Evolutionary conservation across 2,329 filamentous ascomycete genomes (phyloP), one percentile per base, ranked within the genome.

Genomic region (Trichoderma sp.): DNA sequence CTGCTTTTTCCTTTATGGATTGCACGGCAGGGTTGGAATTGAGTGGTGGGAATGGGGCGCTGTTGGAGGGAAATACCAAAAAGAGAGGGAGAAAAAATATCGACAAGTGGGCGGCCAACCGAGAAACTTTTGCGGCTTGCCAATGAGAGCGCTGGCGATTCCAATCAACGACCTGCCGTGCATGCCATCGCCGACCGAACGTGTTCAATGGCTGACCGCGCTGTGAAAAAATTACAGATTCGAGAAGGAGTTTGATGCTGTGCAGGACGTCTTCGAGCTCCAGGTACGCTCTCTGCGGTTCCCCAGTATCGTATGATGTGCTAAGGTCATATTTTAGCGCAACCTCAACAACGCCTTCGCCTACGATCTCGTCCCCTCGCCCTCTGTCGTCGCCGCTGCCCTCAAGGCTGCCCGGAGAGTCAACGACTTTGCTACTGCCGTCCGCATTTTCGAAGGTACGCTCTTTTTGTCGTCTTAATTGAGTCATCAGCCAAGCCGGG

Each of bases 271-370:
- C 84, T 99, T 99, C 87, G 97, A 99, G 92, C 95, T 99, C 84
- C 95, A 98, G 95, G 95, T 72, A 65, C 6, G 38, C 92, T 84
- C 90, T 85, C 75, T 77, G 76, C 72, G 77, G 74, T 65, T 78
- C 77, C 76, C 76, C 35, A 66, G n/a, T 29, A 69, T 64, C 66
- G 69, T 73, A 75, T 74, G 81, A 78, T 79, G 76, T 81, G 77
- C 79, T 82, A 76, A 82, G 50, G 41, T 74, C 65, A 62, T 74
- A 78, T 75, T 73, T 56, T 81, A 91, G 89, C 94, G 95, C 87
- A 98, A 98, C 89, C 90, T 98, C 84, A 99, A 99, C 93, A 99
- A 99, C 89, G 96, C 95, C 85, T 99, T 99, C 88, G 97, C 97
- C 84, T 99, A 99, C 93, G 97, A 99, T 92, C 93, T 99, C 83